Conservation (phyloP, 2,329 filamentous ascomycete genomes). For the Sarocladiaceae sp. region DNA sequence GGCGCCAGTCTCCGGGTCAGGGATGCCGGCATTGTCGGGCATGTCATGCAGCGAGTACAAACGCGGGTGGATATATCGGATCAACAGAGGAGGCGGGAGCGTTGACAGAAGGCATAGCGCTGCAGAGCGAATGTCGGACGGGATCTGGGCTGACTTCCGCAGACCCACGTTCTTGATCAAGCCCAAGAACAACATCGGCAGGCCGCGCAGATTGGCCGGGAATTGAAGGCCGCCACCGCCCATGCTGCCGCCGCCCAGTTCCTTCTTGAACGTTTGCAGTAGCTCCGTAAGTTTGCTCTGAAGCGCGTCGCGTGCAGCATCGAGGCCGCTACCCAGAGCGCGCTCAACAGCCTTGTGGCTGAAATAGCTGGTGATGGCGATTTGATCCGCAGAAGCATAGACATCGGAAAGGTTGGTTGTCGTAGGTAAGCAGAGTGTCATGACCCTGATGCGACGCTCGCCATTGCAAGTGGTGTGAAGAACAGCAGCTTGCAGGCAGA, state of each 20-base stretch:
- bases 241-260: constrained; percentile 92
- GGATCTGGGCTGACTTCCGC: constrained; percentile 88
- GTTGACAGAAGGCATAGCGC: constrained; percentile 94
- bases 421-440: constrained; percentile 90
- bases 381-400: constrained; percentile 92
- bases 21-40: constrained; percentile 86
- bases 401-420: constrained; percentile 87
- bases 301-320: constrained; percentile 84
- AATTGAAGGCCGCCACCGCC: constrained; percentile 84
- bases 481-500: constrained; percentile 91
- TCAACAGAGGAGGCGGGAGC: constrained; percentile 80
- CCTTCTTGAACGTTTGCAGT: constrained; percentile 93
- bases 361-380: constrained; percentile 89
- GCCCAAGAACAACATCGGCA: constrained; percentile 88
- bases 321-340: constrained; percentile 77
- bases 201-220: constrained; percentile 82
- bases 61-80: constrained; percentile 87
- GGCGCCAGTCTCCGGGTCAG: constrained; percentile 80
- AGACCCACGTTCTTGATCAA: constrained; percentile 95
- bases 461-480: constrained; percentile 98
- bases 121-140: constrained; percentile 87
- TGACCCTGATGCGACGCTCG: constrained; percentile 87
- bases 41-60: constrained; percentile 92
- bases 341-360: constrained; percentile 97
- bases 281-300: constrained; percentile 91